Evolutionary conservation across 768 basidiomycete species (phyloP), one percentile per base, ranked within the genome.

Genomic region (Cantharellus cinnabarinus): DNA sequence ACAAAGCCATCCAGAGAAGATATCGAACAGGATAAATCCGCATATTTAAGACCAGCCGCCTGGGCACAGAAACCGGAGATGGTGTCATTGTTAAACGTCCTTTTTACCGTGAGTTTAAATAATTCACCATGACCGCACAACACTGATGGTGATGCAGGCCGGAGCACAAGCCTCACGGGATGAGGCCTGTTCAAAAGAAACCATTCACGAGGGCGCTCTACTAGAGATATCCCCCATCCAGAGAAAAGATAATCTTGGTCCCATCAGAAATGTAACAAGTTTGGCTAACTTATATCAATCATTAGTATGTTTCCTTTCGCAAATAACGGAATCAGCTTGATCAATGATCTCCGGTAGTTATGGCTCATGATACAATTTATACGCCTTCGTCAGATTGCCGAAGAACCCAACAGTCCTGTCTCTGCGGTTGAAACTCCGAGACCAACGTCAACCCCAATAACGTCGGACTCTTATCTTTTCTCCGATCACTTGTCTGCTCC

Each of bases 41-140:
- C 50, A 15, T 39, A 60, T n/a, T 38, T 58, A 75, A 82, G 69
- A 10, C 71, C 74, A 0, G 73, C 71, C 0, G 63, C 67, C 54
- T 95, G 89, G 91, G 85, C 89, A 1, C 91, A 94, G 67, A 76
- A 75, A 56, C 76, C 81, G 4, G 90, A 97, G 61, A 67, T 95
- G n/a, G 79, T 76, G 51, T 73, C 78, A 29, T 29, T 29, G 85
- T 85, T 67, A 61, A 5, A 41, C 40, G 10, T 41, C 52, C 3
- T 37, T 58, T 81, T 75, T 62, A 59, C 60, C 15, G 62, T 71
- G 10, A 74, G 79, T 64, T 29, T 10, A 1, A 48, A 29, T 29
- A 29, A 48, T 10, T 48, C 29, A 48, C 10, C 44, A 48, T 48
- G 44, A 10, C 10, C 29, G 10, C 44, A 29, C 44, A 10, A 29